phyloP scores from a whole-genome alignment of 331 rosid genomes.

The Quercus lobata region DNA sequence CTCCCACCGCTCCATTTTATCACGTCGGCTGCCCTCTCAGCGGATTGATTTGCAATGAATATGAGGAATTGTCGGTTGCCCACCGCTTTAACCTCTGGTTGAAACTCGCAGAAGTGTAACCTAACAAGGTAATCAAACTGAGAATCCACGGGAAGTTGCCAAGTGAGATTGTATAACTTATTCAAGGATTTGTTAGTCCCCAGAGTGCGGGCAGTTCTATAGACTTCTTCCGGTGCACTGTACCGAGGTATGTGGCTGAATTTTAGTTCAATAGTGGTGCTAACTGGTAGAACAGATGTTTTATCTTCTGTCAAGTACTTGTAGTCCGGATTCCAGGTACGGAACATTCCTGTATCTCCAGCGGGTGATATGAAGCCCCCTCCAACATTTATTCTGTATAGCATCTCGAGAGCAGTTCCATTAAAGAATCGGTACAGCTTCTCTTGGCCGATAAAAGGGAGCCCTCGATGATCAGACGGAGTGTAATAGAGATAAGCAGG shows the following conservation, averaged over 20 bases:
- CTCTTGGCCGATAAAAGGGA: background rate
- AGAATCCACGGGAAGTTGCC: background rate
- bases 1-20: too few relatives aligned
- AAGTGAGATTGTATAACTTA: background rate
- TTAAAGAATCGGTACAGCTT: background rate
- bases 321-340: background rate
- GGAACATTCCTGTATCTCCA: slow-evolving; percentile 20
- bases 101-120: background rate
- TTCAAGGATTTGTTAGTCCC: background rate
- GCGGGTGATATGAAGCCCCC: accelerated
- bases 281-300: accelerated
- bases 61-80: too few relatives aligned
- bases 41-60: too few relatives aligned
- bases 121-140: background rate
- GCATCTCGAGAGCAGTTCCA: background rate
- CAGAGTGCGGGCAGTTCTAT: background rate
- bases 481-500: slow-evolving; percentile 18
- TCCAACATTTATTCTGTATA: background rate
- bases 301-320: background rate
- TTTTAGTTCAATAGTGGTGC: background rate
- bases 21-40: too few relatives aligned
- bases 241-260: too few relatives aligned
- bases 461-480: too few relatives aligned
- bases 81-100: background rate
- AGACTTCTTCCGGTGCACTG: too few relatives aligned